These are phyloP conservation scores for Nannochloropsis gaditana DNA, from an alignment of 108 stramenopile species.

Conservation along the genomic window DNA sequence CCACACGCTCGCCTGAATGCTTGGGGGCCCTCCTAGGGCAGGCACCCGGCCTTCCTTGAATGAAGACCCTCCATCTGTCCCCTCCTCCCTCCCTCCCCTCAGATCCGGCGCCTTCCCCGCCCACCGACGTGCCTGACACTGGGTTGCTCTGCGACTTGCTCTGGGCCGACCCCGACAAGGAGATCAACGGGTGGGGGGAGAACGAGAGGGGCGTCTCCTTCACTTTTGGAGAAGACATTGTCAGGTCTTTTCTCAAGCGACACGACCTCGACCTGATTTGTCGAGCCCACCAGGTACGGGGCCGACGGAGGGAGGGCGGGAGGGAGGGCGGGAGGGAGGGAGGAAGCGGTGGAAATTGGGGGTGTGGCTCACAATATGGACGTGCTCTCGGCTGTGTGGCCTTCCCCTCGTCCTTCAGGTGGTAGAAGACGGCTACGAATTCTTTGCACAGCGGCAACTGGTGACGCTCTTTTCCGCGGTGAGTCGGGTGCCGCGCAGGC, in stretches of 20 bases:
- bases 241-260: conserved; percentile 44
- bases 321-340: neutral
- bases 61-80: neutral
- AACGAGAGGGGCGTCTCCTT: conserved; percentile 51
- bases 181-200: conserved; percentile 58
- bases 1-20: too few relatives aligned
- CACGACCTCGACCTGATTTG: conserved; percentile 55
- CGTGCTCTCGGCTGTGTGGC: neutral
- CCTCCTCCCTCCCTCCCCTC: conserved; percentile 20
- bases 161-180: conserved; percentile 84
- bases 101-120: conserved; percentile 71
- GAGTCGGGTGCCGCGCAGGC: neutral
- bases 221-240: conserved; percentile 54
- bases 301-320: neutral
- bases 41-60: too few relatives aligned
- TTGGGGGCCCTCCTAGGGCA: too few relatives aligned
- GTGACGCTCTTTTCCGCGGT: conserved; percentile 53
- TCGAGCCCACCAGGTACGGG: conserved; percentile 49
- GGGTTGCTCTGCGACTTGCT: conserved; percentile 89
- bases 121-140: conserved; percentile 82
- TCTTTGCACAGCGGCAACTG: conserved; percentile 49
- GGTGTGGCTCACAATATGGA: neutral
- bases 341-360: too few relatives aligned
- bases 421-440: conserved; percentile 57
- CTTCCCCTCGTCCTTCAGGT: conserved; percentile 24